phyloP scores from a whole-genome alignment of 495 filamentous ascomycete species.

The Neurospora sublineolata region DNA sequence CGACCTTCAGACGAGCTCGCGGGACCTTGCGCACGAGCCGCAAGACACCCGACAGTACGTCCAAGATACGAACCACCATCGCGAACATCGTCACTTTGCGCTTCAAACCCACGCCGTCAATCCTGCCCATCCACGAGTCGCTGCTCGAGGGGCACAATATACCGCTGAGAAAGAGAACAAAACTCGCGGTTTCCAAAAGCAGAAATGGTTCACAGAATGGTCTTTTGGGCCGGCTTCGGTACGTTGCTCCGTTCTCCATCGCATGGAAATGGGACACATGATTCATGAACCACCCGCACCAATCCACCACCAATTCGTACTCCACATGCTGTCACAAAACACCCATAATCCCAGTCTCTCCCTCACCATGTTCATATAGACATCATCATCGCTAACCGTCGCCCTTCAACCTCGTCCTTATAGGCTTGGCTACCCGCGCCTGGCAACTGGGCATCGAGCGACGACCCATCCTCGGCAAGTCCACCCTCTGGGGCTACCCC shows the following conservation, averaged over 20 bases:
- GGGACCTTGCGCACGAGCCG: neutral
- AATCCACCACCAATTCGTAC: neutral
- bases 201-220: slow-evolving; percentile 56
- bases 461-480: slow-evolving; percentile 76
- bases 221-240: slow-evolving; percentile 99
- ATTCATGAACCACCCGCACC: neutral
- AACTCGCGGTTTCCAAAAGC: neutral
- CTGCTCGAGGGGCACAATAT: neutral
- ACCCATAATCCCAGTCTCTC: neutral
- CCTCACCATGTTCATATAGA: neutral
- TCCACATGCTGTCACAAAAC: neutral
- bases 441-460: slow-evolving; percentile 98
- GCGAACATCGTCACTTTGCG: neutral
- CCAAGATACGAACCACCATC: neutral
- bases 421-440: slow-evolving; percentile 79
- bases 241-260: slow-evolving; percentile 25
- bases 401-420: neutral
- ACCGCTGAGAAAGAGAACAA: neutral
- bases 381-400: neutral
- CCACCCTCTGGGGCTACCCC: slow-evolving; percentile 82
- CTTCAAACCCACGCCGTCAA: neutral
- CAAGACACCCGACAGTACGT: neutral
- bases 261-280: neutral
- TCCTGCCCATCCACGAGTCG: neutral
- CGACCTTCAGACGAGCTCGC: neutral